Evolutionary conservation across 2,329 filamentous ascomycete genomes (phyloP), one percentile per base, ranked within the genome.

Genomic region (Beauveria sp.): DNA sequence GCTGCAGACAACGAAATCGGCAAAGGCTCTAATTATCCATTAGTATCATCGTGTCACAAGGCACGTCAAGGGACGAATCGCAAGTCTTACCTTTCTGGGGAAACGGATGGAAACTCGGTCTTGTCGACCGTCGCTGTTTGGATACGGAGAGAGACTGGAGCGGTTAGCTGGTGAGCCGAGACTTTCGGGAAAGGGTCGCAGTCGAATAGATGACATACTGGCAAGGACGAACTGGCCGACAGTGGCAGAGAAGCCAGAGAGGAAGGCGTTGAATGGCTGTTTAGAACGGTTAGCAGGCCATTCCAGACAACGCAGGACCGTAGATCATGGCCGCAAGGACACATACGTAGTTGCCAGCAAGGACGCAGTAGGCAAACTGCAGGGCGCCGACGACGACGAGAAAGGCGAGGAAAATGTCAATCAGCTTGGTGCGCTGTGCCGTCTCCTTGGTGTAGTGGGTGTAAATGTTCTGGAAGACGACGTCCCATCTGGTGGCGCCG

Each of bases 181-280:
- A 43, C 34, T 2, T n/a, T 52, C 12, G 1, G 7, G 4, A n/a
- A 18, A 16, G 52, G 26, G 45, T 38, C 9, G 56, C 9, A 42
- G 12, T 14, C 18, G 34, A 5, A 18, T 20, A n/a, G 34, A 12
- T 14, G n/a, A 80, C 79, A 71, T 87, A 81, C 91, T 91, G 56
- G 95, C 97, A 68, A 99, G 85, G 65, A 99, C 95, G 74, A 99
- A 99, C 74, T 99, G 95, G 65, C 95, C 95, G 65, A 99, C 93
- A 1, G 93, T 95, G 18, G 93, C 91, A 64, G 86, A 88, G 80
- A 99, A 99, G 53, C 95, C 96, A 38, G 93, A 91, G 38, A 99
- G 86, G 80, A 99, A 99, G 66, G 96, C 95, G 75, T 99, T 99
- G 83, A 99, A 99, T 10, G 95, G 95, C 93, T 98, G 71, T 63